Conservation (phyloP, 2,329 filamentous ascomycete species). For the Colletotrichum nymphaeae region DNA sequence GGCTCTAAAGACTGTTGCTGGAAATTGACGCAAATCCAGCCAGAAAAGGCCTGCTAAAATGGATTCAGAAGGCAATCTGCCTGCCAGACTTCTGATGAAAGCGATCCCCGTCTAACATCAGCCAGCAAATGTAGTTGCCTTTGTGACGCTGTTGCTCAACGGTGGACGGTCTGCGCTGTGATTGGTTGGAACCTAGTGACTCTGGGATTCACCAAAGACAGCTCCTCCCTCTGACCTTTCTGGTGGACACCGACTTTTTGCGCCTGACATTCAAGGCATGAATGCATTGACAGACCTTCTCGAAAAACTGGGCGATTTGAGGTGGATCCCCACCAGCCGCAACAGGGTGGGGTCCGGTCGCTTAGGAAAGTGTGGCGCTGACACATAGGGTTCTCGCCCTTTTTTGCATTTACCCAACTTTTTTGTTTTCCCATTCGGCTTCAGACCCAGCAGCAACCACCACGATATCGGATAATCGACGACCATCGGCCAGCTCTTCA, state of each 20-base stretch:
- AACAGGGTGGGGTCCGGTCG: constrained; percentile 2
- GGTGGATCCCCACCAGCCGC: constrained; percentile 7
- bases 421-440: constrained; percentile 25
- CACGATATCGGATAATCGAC: constrained; percentile 37
- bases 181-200: constrained; percentile 10
- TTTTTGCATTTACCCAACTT: constrained; percentile 25
- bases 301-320: neutral
- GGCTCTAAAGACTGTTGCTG: neutral
- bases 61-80: neutral
- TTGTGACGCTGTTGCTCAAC: constrained; percentile 7
- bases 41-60: neutral
- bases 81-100: neutral
- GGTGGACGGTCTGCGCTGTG: constrained; percentile 1
- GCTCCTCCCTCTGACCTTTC: neutral
- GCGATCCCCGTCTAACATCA: neutral
- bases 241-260: neutral
- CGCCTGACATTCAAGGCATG: neutral
- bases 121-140: constrained; percentile 14
- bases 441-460: constrained; percentile 34
- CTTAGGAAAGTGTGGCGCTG: constrained; percentile 17
- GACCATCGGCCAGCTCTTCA: constrained; percentile 37
- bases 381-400: constrained; percentile 14
- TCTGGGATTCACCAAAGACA: neutral
- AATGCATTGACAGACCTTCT: neutral
- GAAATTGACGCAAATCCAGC: neutral